A percentile compares a stretch with the other conserved stretches of the same genome.
Conservation (phyloP, 306 rosid species). For the Hippophae rhamnoides region DNA sequence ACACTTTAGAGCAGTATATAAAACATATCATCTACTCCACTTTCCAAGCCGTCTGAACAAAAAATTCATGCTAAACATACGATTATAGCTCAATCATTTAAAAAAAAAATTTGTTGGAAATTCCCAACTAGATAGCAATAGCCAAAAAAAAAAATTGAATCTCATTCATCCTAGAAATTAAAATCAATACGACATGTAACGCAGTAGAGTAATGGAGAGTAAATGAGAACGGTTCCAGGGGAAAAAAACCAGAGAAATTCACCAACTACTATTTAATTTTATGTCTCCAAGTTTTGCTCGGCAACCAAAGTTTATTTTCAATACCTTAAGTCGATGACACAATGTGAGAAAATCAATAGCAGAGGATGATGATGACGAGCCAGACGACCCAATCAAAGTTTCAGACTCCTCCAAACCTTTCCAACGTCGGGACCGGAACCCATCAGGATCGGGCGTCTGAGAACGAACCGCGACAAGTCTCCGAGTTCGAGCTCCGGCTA, state of each 20-base stretch:
- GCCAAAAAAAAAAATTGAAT: too few species aligned
- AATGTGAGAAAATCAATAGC: slow-evolving; percentile 83
- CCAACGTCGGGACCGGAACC: slow-evolving; percentile 18
- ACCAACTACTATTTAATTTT: background rate
- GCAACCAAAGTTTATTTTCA: slow-evolving; percentile 8
- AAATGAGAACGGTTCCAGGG: background rate
- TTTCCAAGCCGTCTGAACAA: too few species aligned
- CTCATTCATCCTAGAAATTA: too few species aligned
- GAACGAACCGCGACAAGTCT: slow-evolving; percentile 48
- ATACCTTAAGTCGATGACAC: slow-evolving; percentile 74
- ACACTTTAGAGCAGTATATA: too few species aligned
- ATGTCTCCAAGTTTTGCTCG: slow-evolving; percentile 6
- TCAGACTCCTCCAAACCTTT: slow-evolving; percentile 24
- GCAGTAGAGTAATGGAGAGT: too few species aligned
- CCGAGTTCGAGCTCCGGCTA: slow-evolving; percentile 15
- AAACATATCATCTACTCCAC: too few species aligned
- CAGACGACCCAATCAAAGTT: slow-evolving; percentile 24
- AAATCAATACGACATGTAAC: too few species aligned
- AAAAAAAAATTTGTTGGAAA: too few species aligned
- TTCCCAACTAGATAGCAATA: too few species aligned
- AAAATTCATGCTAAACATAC: too few species aligned
- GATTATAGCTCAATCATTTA: too few species aligned
- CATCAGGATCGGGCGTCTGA: slow-evolving; percentile 32
- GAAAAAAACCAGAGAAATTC: background rate
- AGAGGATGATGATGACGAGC: slow-evolving; percentile 34